Evolutionary conservation across 768 basidiomycete species (phyloP).

Genomic region (Cyclocybe cylindracea): DNA sequence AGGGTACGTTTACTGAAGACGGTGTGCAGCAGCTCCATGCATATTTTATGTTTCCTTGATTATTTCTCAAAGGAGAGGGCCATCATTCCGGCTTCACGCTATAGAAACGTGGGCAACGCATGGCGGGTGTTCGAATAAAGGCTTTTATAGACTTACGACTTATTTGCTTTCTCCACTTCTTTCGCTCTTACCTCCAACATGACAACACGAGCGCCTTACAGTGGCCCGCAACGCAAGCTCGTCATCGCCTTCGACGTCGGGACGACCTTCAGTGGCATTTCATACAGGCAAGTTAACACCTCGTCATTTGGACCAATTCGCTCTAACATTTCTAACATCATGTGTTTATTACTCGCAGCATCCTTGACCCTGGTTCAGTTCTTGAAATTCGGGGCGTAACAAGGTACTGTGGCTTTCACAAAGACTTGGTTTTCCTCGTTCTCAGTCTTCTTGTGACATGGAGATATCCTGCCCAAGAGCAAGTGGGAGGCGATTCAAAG

Average conservation of each 20-base stretch:
- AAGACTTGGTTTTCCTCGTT: not conserved
- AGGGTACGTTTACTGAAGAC: no score
- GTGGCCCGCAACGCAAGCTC: slow-evolving; percentile 35
- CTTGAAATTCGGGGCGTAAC: slow-evolving; percentile 45
- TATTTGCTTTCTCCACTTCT: no score
- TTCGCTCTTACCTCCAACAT: not conserved
- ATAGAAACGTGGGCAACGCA: no score
- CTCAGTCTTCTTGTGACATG: not conserved
- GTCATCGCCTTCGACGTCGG: slow-evolving; percentile 45
- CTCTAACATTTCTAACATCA: not conserved
- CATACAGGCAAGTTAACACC: slow-evolving; percentile 23
- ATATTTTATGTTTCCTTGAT: no score
- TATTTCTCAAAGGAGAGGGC: no score
- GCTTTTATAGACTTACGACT: no score
- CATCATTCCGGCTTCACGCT: no score
- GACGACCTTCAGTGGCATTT: slow-evolving; percentile 43
- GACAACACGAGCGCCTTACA: slow-evolving; percentile 33
- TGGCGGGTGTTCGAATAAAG: no score
- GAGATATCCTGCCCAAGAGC: slow-evolving; percentile 45
- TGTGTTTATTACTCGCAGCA: slow-evolving; percentile 19
- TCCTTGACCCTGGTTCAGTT: slow-evolving; percentile 40
- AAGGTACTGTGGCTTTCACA: slow-evolving; percentile 20
- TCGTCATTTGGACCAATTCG: not conserved
- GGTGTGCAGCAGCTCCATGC: no score
- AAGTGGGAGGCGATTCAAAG: slow-evolving; percentile 39